A percentile compares a stretch with the other conserved stretches of the same genome.
Conservation (phyloP, 2,329 filamentous ascomycete species). For the Penicillium sp. region DNA sequence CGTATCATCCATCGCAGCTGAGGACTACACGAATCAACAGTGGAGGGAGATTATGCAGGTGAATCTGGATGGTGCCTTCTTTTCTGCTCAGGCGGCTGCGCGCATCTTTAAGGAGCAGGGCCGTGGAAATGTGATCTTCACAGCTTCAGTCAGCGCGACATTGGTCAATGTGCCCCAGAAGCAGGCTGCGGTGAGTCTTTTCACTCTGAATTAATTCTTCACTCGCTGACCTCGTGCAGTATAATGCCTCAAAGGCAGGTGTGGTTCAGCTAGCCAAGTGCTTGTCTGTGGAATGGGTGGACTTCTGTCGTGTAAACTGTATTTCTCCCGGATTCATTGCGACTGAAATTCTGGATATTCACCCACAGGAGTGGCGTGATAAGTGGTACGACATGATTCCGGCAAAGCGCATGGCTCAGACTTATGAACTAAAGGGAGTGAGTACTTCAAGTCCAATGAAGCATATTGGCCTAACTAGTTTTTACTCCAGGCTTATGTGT, state of each 20-base stretch:
- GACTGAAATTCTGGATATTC: slow-evolving; percentile 39
- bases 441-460: slow-evolving; percentile 1
- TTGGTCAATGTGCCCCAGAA: slow-evolving; percentile 44
- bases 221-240: slow-evolving; percentile 15
- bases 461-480: not conserved
- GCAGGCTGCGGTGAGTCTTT: slow-evolving; percentile 32
- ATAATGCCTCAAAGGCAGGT: slow-evolving; percentile 38
- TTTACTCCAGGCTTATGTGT: slow-evolving; percentile 39
- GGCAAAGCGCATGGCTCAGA: slow-evolving; percentile 37
- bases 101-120: slow-evolving; percentile 39
- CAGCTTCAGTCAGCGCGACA: slow-evolving; percentile 38
- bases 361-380: slow-evolving; percentile 38
- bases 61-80: slow-evolving; percentile 43
- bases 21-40: slow-evolving; percentile 40
- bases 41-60: slow-evolving; percentile 44
- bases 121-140: slow-evolving; percentile 40
- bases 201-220: too few relatives aligned
- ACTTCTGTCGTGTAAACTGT: slow-evolving; percentile 42
- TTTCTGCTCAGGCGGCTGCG: slow-evolving; percentile 40
- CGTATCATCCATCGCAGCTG: slow-evolving; percentile 33
- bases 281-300: slow-evolving; percentile 41
- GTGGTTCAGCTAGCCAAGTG: slow-evolving; percentile 40
- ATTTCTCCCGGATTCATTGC: slow-evolving; percentile 43
- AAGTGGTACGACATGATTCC: slow-evolving; percentile 45
- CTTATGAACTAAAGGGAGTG: slow-evolving; percentile 43